phyloP scores from a whole-genome alignment of 2,329 filamentous ascomycete genomes.

The Aulographum hederae region DNA sequence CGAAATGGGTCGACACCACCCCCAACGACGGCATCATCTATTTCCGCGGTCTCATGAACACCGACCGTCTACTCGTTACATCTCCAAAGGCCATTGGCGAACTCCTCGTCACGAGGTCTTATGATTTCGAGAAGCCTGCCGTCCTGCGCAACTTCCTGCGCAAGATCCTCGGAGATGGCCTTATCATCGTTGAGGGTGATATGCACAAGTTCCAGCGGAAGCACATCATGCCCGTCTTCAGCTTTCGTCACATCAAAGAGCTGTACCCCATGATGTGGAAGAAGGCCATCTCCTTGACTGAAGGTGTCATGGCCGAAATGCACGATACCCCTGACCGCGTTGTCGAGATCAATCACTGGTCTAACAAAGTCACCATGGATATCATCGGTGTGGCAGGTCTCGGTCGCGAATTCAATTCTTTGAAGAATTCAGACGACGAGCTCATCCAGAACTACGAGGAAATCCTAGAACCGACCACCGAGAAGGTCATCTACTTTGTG shows the following conservation, averaged over 20 bases:
- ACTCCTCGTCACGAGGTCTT: slow-evolving; percentile 31
- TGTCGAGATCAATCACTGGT: slow-evolving; percentile 23
- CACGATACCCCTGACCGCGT: slow-evolving; percentile 18
- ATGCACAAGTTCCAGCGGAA: slow-evolving; percentile 41
- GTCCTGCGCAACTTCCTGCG: slow-evolving; percentile 25
- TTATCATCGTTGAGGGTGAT: slow-evolving; percentile 31
- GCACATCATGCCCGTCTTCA: slow-evolving; percentile 64
- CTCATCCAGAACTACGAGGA: slow-evolving; percentile 24
- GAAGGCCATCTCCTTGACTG: slow-evolving; percentile 51
- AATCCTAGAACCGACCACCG: slow-evolving; percentile 25
- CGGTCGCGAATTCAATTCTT: slow-evolving; percentile 22
- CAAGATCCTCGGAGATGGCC: slow-evolving; percentile 29
- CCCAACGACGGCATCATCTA: slow-evolving; percentile 22
- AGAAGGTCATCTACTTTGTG: slow-evolving; percentile 28
- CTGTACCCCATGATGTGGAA: slow-evolving; percentile 72
- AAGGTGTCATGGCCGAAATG: slow-evolving; percentile 39
- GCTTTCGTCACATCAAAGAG: slow-evolving; percentile 71
- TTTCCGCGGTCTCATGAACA: slow-evolving; percentile 19
- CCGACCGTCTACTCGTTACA: slow-evolving; percentile 19
- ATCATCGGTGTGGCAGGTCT: slow-evolving; percentile 28
- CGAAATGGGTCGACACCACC: slow-evolving; percentile 18
- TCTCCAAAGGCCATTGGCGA: slow-evolving; percentile 26
- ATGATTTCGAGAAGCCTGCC: slow-evolving; percentile 34
- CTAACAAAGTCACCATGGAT: slow-evolving; percentile 25
- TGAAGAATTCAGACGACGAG: slow-evolving; percentile 22